Conservation (phyloP, 148 eudicot species). For the Fagopyrum esculentum region DNA sequence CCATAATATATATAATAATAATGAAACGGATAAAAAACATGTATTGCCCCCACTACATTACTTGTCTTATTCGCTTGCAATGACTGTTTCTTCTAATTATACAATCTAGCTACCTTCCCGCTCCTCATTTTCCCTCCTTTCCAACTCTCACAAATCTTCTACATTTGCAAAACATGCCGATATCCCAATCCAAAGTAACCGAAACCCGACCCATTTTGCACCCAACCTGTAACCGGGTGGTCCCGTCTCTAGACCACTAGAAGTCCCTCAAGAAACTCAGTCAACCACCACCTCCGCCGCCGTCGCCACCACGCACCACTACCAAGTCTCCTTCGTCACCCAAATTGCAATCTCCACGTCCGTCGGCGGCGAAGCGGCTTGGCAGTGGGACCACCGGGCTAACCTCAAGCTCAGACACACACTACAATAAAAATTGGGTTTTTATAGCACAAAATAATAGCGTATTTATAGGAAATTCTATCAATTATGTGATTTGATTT, state of each 20-base stretch:
- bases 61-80: background rate
- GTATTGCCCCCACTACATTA: background rate
- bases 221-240: background rate
- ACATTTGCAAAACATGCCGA: background rate
- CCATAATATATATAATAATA: too few relatives aligned
- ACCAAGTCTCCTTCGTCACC: constrained; percentile 24
- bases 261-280: background rate
- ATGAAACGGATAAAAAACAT: background rate
- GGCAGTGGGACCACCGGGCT: constrained; percentile 22
- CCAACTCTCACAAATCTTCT: background rate
- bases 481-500: too few relatives aligned
- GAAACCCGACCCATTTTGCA: background rate
- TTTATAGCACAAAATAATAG: too few relatives aligned
- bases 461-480: too few relatives aligned
- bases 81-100: background rate
- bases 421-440: too few relatives aligned
- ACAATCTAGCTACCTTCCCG: background rate
- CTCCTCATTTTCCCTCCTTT: background rate
- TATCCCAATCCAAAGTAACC: background rate
- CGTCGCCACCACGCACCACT: constrained; percentile 7
- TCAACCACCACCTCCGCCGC: constrained; percentile 22
- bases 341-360: constrained; percentile 23
- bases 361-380: constrained; percentile 21
- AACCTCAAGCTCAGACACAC: constrained; percentile 23
- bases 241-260: background rate